Conservation (phyloP, 257 asterid species). For the Capsicum baccatum region DNA sequence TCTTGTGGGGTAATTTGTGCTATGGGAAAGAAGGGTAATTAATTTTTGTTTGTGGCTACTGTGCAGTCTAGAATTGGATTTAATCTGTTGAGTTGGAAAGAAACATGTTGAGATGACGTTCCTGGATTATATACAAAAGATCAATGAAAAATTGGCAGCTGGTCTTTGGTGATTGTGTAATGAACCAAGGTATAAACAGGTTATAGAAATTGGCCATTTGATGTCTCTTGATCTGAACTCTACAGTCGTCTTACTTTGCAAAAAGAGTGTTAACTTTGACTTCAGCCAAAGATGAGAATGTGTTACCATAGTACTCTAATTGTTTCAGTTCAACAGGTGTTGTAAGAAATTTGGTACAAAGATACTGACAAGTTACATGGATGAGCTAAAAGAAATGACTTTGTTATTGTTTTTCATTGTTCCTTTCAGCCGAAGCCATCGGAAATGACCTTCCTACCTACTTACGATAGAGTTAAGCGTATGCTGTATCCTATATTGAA, state of each 20-base stretch:
- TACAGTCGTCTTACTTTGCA: too few species aligned
- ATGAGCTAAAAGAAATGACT: too few species aligned
- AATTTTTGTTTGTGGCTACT: neutral
- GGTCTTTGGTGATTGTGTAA: slow-evolving; percentile 44
- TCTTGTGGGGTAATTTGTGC: neutral
- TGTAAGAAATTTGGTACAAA: too few species aligned
- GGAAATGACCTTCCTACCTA: too few species aligned
- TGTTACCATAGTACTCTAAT: neutral
- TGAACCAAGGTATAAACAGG: slow-evolving; percentile 41
- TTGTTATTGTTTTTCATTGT: too few species aligned
- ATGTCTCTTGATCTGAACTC: slow-evolving; percentile 9
- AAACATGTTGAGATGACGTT: slow-evolving; percentile 33
- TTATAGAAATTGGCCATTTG: slow-evolving; percentile 34
- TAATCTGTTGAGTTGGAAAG: slow-evolving; percentile 24
- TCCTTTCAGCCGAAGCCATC: too few species aligned
- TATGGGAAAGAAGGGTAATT: neutral
- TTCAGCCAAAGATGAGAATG: neutral
- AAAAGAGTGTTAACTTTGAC: too few species aligned
- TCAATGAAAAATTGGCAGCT: slow-evolving; percentile 19
- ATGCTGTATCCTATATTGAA: neutral
- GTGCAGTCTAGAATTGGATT: slow-evolving; percentile 24
- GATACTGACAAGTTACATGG: too few species aligned
- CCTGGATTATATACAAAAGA: slow-evolving; percentile 28
- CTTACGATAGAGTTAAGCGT: too few species aligned
- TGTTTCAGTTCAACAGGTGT: neutral